These are phyloP conservation scores for Eucalyptus pauciflora DNA, from an alignment of 345 rosid genomes.

Conservation along the genomic window DNA sequence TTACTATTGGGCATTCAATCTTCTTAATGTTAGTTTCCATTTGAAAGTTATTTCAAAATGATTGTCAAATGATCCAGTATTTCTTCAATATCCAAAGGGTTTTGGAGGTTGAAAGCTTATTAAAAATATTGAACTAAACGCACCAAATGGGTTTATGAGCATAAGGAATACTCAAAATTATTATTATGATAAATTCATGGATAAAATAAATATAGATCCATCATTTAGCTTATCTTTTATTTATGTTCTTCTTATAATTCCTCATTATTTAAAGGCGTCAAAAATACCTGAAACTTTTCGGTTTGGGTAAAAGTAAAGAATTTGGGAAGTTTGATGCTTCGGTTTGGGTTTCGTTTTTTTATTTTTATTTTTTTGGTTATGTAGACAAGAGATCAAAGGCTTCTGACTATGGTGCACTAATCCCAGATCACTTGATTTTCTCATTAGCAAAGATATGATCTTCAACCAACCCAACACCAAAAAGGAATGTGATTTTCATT, in stretches of 20 bases:
- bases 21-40: too few species aligned
- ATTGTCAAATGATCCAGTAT: too few species aligned
- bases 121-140: too few species aligned
- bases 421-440: not conserved
- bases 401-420: not conserved
- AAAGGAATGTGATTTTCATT: not conserved
- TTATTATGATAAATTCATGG: not conserved
- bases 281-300: too few species aligned
- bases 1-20: too few species aligned
- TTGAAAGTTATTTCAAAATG: too few species aligned
- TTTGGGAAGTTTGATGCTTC: not conserved
- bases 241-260: not conserved
- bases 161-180: too few species aligned
- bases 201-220: not conserved
- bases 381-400: not conserved
- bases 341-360: too few species aligned
- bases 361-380: not conserved
- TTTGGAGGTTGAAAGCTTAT: too few species aligned
- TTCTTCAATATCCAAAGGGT: too few species aligned
- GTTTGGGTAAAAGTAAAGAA: not conserved
- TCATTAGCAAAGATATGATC: too few species aligned
- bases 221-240: not conserved
- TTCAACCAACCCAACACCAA: too few species aligned
- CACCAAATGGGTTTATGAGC: not conserved
- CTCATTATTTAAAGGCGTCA: not conserved